Base-by-base conservation (phyloP, 306 rosid genomes). In the Castanea crenata region DNA sequence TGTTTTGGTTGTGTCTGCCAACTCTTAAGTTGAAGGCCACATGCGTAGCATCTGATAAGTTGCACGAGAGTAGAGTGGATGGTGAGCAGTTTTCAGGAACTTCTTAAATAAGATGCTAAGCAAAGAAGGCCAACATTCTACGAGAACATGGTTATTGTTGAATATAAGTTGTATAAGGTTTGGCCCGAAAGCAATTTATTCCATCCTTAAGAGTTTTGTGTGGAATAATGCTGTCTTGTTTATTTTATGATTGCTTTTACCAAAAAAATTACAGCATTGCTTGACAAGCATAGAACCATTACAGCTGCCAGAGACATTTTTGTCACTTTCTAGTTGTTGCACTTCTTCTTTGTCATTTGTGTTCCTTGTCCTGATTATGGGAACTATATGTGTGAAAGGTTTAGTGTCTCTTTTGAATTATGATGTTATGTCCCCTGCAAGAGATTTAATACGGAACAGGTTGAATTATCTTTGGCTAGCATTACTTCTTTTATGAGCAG, bases 111-210 rank as follows among this genome's bases (percentile, higher is more conserved):
- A 70, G 55, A 67, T 68, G 58, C 46, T 75, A 21, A 31, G 73
- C 72, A 64, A 75, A 59, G 23, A 81, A 25, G 77, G 20, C 65
- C 18, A 23, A 13, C 27, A 76, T 64, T 32, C 56, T 73, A 69
- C 63, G 44, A 2, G 59, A 69, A 35, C 20, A 3, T 70, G 38
- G 65, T 12, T 74, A 41, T 41, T 76, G 6, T 68, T 19, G 71
- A 27, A 23, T 35, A 61, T 65, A 52, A 63, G 67, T 13, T 62
- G 15, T 69, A 23, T 62, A 54, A 54, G 56, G 29, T 54, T 62
- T n/a, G 12, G 27, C 14, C 46, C 52, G 20, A 56, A 74, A 61
- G 41, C 31, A 49, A 55, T 59, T 15, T 21, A 21, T 62, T 6
- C 19, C 32, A 18, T 64, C 78, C 67, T 73, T 55, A 15, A 59